A percentile compares a stretch with the other conserved stretches of the same genome.
Evolutionary conservation across 2,329 filamentous ascomycete genomes (phyloP).

Genomic region (Kalmusia sp.): DNA sequence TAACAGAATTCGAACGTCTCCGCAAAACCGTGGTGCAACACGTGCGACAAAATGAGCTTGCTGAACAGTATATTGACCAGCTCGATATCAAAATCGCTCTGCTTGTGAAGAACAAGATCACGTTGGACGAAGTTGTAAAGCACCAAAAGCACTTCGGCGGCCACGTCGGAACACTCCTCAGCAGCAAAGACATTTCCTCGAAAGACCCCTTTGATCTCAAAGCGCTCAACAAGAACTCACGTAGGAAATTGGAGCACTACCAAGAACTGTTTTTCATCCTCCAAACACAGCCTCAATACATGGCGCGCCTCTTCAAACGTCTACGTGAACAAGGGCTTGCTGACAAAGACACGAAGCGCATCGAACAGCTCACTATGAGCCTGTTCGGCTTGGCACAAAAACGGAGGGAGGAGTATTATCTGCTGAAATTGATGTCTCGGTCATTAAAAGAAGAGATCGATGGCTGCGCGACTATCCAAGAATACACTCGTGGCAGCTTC

Average conservation of each 20-base stretch:
- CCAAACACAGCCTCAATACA: slow-evolving; percentile 94
- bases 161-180: slow-evolving; percentile 81
- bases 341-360: slow-evolving; percentile 91
- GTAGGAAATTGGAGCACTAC: slow-evolving; percentile 94
- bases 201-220: slow-evolving; percentile 96
- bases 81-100: slow-evolving; percentile 98
- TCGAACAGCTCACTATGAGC: slow-evolving; percentile 94
- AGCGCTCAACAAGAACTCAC: slow-evolving; percentile 94
- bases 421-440: slow-evolving; percentile 84
- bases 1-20: slow-evolving; percentile 83
- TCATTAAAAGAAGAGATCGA: slow-evolving; percentile 89
- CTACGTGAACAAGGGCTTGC: slow-evolving; percentile 82
- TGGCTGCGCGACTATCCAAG: slow-evolving; percentile 73
- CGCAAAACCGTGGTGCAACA: slow-evolving; percentile 97
- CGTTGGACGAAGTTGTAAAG: slow-evolving; percentile 93
- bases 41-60: slow-evolving; percentile 94
- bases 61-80: slow-evolving; percentile 98
- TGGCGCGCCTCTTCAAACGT: slow-evolving; percentile 85
- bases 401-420: slow-evolving; percentile 93
- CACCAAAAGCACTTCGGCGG: slow-evolving; percentile 97
- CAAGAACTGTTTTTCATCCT: slow-evolving; percentile 97
- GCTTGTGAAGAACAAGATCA: slow-evolving; percentile 99
- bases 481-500: slow-evolving; percentile 87
- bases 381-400: slow-evolving; percentile 98
- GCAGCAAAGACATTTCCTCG: slow-evolving; percentile 86